Evolutionary conservation across 495 filamentous ascomycete genomes (phyloP).

Genomic region (Penicillium atrosanguineum): DNA sequence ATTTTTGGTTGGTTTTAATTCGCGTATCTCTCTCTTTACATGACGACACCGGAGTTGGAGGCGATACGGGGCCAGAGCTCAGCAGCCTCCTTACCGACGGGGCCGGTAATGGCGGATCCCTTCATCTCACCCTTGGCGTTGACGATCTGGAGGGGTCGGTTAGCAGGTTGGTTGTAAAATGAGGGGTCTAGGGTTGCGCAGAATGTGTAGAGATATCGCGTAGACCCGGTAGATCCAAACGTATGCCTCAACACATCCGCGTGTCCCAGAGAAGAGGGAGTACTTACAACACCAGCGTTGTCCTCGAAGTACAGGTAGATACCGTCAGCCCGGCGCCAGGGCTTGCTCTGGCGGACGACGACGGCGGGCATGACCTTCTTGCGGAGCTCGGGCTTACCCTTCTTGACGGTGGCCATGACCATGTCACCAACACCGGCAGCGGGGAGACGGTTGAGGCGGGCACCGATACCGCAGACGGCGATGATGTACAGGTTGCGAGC

Average conservation of each 20-base stretch:
- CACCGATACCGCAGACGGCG: conserved; percentile 98
- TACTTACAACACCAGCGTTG: conserved; percentile 95
- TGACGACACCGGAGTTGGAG: conserved; percentile 99
- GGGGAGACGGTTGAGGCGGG: conserved; percentile 95
- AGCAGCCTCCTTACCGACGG: conserved; percentile 99
- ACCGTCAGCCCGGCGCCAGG: conserved; percentile 95
- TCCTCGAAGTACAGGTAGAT: conserved; percentile 99
- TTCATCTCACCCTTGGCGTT: conserved; percentile 99
- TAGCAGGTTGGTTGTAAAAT: not conserved
- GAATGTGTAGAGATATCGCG: not conserved
- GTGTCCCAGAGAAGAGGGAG: not conserved
- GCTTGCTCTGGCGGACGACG: conserved; percentile 97
- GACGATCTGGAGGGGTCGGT: conserved; percentile 68
- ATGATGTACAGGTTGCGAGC: conserved; percentile 99
- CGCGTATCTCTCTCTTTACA: conserved; percentile 63
- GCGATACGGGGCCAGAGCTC: conserved; percentile 99
- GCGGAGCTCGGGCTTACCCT: conserved; percentile 98
- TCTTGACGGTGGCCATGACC: conserved; percentile 99
- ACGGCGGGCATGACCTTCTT: conserved; percentile 99
- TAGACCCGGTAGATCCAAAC: not conserved
- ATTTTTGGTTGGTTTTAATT: conserved; percentile 33
- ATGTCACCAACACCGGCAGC: conserved; percentile 98
- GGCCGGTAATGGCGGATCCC: conserved; percentile 97
- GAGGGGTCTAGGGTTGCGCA: not conserved
- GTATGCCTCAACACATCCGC: conserved; percentile 1